Evolutionary conservation across 2,329 filamentous ascomycete species (phyloP).

Genomic region (Aspergillus sp.): DNA sequence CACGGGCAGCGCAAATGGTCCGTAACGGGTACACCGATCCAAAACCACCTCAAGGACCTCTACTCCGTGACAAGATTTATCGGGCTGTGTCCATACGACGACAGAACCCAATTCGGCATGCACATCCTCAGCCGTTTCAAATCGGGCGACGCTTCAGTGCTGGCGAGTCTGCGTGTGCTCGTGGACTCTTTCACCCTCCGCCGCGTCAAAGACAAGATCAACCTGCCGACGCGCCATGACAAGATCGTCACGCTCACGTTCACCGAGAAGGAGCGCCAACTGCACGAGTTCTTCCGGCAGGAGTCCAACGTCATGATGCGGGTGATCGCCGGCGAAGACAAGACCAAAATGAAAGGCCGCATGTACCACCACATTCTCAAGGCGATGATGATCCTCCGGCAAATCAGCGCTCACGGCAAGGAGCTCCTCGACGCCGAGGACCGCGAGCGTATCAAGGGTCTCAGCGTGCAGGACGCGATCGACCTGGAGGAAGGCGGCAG

Average conservation of each 20-base stretch:
- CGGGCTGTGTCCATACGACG: constrained; percentile 79
- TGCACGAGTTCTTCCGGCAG: constrained; percentile 82
- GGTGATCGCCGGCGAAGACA: constrained; percentile 65
- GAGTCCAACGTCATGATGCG: constrained; percentile 78
- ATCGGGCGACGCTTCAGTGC: constrained; percentile 74
- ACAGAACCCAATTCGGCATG: constrained; percentile 69
- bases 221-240: constrained; percentile 73
- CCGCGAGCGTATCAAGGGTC: constrained; percentile 72
- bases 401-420: constrained; percentile 91
- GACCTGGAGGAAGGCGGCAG: constrained; percentile 79
- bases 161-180: constrained; percentile 76
- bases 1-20: constrained; percentile 85
- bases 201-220: constrained; percentile 85
- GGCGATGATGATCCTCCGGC: constrained; percentile 81
- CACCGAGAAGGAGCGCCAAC: constrained; percentile 65
- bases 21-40: constrained; percentile 93
- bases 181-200: constrained; percentile 94
- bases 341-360: constrained; percentile 71
- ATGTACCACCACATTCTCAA: constrained; percentile 94
- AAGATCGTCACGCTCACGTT: constrained; percentile 73
- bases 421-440: constrained; percentile 85
- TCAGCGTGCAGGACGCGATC: constrained; percentile 81
- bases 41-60: constrained; percentile 89
- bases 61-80: constrained; percentile 84
- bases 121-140: constrained; percentile 86